A percentile compares a stretch with the other conserved stretches of the same genome.
phyloP scores from a whole-genome alignment of 139 green algal genomes.

The Picochlorum sp. region DNA sequence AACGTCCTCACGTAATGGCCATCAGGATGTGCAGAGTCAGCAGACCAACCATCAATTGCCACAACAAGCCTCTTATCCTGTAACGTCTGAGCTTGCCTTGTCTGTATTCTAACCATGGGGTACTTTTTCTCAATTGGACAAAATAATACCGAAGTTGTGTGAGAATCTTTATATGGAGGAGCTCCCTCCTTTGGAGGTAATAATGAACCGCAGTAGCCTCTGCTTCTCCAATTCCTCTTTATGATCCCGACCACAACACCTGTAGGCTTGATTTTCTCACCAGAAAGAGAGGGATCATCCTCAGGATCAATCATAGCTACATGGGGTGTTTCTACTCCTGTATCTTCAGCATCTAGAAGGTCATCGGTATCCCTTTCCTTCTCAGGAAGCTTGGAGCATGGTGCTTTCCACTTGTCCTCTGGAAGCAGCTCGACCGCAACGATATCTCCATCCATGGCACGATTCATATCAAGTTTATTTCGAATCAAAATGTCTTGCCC shows the following conservation, averaged over 20 bases:
- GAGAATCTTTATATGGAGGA: background rate
- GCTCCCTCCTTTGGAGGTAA: slow-evolving; percentile 20
- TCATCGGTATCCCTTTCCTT: slow-evolving; percentile 12
- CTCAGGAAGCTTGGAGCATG: slow-evolving; percentile 20
- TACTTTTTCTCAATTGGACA: slow-evolving; percentile 66
- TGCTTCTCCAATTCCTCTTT: slow-evolving; percentile 62
- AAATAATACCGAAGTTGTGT: slow-evolving; percentile 51
- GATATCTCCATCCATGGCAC: slow-evolving; percentile 65
- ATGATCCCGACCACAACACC: slow-evolving; percentile 74
- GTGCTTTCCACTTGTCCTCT: slow-evolving; percentile 59
- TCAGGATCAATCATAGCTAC: slow-evolving; percentile 49
- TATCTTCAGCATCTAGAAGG: slow-evolving; percentile 9
- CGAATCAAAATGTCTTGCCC: slow-evolving; percentile 69
- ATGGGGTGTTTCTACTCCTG: slow-evolving; percentile 23
- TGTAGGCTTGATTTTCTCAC: slow-evolving; percentile 24
- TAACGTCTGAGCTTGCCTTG: slow-evolving; percentile 63
- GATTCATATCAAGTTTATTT: slow-evolving; percentile 67
- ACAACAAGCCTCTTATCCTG: slow-evolving; percentile 80
- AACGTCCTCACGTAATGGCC: slow-evolving; percentile 80
- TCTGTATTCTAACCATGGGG: slow-evolving; percentile 80
- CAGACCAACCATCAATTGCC: slow-evolving; percentile 68
- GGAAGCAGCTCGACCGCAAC: slow-evolving; percentile 75
- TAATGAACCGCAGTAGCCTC: slow-evolving; percentile 69
- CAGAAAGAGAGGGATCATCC: slow-evolving; percentile 21
- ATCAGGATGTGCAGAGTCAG: slow-evolving; percentile 52